Percentiles rank a stretch among this genome's conserved stretches.
These are phyloP conservation scores for Colletotrichum viniferum DNA, from an alignment of 2,329 filamentous ascomycete species.

Conservation along the genomic window DNA sequence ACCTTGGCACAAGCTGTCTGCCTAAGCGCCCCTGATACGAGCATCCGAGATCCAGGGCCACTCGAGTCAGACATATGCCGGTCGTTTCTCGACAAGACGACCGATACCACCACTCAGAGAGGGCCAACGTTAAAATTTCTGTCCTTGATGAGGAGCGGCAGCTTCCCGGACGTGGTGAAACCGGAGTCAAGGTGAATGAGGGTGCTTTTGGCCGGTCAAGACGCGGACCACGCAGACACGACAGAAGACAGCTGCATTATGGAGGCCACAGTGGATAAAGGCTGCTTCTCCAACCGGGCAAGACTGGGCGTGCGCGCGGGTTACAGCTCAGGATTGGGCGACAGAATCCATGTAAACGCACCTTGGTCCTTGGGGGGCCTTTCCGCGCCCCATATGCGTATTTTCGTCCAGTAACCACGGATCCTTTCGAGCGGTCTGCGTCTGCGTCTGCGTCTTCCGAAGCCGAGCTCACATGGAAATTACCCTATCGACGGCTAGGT, in stretches of 20 bases:
- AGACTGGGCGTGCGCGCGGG: neutral
- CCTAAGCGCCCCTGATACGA: constrained; percentile 5
- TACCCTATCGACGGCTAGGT: neutral
- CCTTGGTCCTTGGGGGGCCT: neutral
- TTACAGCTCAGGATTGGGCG: constrained; percentile 1
- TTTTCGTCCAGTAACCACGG: neutral
- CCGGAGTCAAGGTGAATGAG: neutral
- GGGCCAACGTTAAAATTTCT: neutral
- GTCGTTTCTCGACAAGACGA: neutral
- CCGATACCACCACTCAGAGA: neutral
- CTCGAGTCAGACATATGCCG: neutral
- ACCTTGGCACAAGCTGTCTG: neutral
- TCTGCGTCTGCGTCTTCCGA: neutral
- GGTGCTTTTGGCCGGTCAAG: neutral
- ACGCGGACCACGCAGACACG: neutral
- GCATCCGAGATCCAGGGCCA: neutral
- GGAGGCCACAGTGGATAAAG: constrained; percentile 11
- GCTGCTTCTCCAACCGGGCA: neutral
- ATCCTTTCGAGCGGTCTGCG: constrained; percentile 6
- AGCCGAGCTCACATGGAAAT: neutral
- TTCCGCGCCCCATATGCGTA: neutral
- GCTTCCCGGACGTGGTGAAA: neutral
- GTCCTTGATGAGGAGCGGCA: neutral
- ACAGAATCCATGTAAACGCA: neutral
- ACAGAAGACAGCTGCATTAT: constrained; percentile 8